Conservation (phyloP, 345 rosid genomes). For the Euphorbia tirucalli region DNA sequence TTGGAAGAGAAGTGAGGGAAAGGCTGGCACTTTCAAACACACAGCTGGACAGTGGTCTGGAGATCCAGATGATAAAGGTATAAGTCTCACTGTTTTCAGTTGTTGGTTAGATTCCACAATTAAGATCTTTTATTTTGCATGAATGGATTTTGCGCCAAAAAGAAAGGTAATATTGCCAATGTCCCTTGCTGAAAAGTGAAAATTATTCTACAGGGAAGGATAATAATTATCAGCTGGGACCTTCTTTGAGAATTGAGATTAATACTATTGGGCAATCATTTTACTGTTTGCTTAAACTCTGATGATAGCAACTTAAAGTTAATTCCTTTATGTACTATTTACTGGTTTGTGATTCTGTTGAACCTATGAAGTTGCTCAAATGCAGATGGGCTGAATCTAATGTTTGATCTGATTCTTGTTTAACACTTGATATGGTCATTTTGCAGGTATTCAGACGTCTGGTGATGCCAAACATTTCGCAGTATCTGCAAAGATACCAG, state of each 20-base stretch:
- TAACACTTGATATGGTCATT: slow-evolving; percentile 7
- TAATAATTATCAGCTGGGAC: not conserved
- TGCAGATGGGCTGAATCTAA: not conserved
- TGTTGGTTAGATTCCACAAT: slow-evolving; percentile 1
- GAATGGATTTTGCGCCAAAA: not conserved
- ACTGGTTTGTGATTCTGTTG: not conserved
- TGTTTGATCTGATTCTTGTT: not conserved
- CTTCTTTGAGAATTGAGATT: not conserved
- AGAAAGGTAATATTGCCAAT: not conserved
- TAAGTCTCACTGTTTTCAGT: not conserved
- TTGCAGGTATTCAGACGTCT: slow-evolving; percentile 78
- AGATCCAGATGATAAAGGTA: slow-evolving; percentile 26
- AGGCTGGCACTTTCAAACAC: slow-evolving; percentile 24
- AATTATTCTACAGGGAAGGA: not conserved
- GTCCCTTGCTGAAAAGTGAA: not conserved
- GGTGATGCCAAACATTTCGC: slow-evolving; percentile 84
- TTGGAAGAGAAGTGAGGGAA: slow-evolving; percentile 25
- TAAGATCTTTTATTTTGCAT: not conserved
- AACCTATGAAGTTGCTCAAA: not conserved
- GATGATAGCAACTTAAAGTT: not conserved
- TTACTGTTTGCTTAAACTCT: not conserved
- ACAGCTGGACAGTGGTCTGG: slow-evolving; percentile 24
- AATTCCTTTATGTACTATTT: not conserved
- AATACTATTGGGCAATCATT: not conserved
- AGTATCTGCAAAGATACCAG: slow-evolving; percentile 85